Evolutionary conservation across 495 filamentous ascomycete genomes (phyloP).

Genomic region (Penicillium simplicissimum): DNA sequence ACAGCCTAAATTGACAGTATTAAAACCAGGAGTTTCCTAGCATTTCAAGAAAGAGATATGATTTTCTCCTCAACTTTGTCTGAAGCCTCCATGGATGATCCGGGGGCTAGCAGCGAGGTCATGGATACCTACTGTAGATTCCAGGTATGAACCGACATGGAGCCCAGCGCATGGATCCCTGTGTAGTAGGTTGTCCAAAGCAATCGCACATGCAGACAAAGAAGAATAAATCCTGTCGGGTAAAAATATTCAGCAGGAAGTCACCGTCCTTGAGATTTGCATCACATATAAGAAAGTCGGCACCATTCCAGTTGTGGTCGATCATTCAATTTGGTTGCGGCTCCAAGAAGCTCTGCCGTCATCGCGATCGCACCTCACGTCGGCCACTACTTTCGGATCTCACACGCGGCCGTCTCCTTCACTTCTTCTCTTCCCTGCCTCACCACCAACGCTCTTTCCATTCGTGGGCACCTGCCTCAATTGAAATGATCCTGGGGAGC

Average conservation of each 20-base stretch:
- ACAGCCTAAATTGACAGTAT: no score
- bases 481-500: neutral
- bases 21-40: no score
- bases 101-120: no score
- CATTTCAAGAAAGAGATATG: no score
- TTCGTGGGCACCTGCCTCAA: neutral
- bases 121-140: no score
- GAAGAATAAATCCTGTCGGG: neutral
- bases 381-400: conserved; percentile 23
- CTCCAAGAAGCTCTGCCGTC: conserved; percentile 28
- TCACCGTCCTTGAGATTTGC: neutral
- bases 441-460: neutral
- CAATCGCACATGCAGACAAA: neutral
- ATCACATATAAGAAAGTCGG: neutral
- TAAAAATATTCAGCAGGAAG: no score
- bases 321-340: conserved; percentile 7
- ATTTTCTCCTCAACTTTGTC: no score
- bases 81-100: no score
- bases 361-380: conserved; percentile 21
- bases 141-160: neutral
- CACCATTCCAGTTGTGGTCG: conserved; percentile 4
- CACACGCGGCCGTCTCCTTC: conserved; percentile 9
- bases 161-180: neutral
- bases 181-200: neutral
- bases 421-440: conserved; percentile 8